Evolutionary conservation across 106 monocot genomes (phyloP).

Genomic region (Allium fistulosum): DNA sequence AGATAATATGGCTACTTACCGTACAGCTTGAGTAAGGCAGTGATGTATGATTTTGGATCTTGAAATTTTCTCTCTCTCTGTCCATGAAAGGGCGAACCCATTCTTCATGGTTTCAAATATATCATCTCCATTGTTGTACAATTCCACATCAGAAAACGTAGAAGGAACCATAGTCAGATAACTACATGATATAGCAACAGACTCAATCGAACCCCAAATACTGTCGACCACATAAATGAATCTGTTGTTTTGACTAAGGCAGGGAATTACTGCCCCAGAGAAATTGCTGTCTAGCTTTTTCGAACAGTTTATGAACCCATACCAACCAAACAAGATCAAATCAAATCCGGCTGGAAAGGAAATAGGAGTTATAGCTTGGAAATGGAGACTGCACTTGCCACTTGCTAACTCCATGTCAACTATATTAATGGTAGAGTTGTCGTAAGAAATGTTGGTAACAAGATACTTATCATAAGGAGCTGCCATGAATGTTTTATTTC

Average conservation of each 20-base stretch:
- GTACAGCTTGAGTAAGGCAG: too few species aligned
- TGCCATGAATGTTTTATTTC: conserved; percentile 7
- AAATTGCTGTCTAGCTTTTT: neutral
- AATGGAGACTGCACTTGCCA: neutral
- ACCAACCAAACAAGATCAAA: neutral
- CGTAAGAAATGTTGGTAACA: neutral
- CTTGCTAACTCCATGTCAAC: neutral
- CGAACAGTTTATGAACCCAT: neutral
- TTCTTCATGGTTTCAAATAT: neutral
- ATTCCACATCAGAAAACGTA: neutral
- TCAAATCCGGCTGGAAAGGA: neutral
- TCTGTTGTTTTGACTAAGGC: neutral
- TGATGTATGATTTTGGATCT: too few species aligned
- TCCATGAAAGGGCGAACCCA: neutral
- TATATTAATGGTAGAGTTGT: neutral
- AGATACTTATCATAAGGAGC: neutral
- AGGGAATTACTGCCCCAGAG: neutral
- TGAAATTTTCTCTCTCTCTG: too few species aligned
- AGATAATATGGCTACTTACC: too few species aligned
- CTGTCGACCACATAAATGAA: neutral
- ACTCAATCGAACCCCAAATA: neutral
- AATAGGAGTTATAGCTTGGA: neutral
- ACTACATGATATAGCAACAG: neutral
- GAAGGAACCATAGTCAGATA: neutral
- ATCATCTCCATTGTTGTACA: neutral